Evolutionary conservation across 768 basidiomycete species (phyloP).

Genomic region (Trichaptum fuscoviolaceum): DNA sequence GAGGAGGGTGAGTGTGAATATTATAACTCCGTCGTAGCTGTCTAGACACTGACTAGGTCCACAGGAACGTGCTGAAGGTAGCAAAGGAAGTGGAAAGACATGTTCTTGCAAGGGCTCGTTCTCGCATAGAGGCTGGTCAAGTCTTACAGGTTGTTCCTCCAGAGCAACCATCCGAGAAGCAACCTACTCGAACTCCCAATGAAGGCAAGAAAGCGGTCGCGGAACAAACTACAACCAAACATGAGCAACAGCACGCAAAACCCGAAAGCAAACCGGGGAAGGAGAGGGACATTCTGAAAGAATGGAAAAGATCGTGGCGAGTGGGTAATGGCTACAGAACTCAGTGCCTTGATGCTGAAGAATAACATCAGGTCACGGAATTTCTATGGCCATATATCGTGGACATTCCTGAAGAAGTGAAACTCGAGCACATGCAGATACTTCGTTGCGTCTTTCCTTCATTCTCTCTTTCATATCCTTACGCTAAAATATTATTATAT

Average conservation of each 20-base stretch:
- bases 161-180: not conserved
- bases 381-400: not conserved
- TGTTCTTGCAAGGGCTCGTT: not conserved
- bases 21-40: slow-evolving; percentile 5
- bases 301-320: not conserved
- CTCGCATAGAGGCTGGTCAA: not conserved
- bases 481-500: not conserved
- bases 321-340: not conserved
- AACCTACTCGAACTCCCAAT: not conserved
- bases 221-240: not conserved
- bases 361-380: not conserved
- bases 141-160: not conserved
- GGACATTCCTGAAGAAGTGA: not conserved
- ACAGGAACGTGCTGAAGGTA: slow-evolving; percentile 42
- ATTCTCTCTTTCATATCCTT: not conserved
- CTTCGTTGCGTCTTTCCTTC: not conserved
- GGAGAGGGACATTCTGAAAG: not conserved
- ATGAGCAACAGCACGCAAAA: not conserved
- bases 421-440: not conserved
- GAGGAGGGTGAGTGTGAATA: slow-evolving; percentile 50
- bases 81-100: slow-evolving; percentile 29
- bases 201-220: not conserved
- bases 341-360: not conserved
- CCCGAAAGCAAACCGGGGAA: not conserved
- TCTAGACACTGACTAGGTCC: slow-evolving; percentile 5